Evolutionary conservation across 108 stramenopile species (phyloP), one percentile per base, ranked within the genome.

Genomic region (Aurantiochytrium sp.): DNA sequence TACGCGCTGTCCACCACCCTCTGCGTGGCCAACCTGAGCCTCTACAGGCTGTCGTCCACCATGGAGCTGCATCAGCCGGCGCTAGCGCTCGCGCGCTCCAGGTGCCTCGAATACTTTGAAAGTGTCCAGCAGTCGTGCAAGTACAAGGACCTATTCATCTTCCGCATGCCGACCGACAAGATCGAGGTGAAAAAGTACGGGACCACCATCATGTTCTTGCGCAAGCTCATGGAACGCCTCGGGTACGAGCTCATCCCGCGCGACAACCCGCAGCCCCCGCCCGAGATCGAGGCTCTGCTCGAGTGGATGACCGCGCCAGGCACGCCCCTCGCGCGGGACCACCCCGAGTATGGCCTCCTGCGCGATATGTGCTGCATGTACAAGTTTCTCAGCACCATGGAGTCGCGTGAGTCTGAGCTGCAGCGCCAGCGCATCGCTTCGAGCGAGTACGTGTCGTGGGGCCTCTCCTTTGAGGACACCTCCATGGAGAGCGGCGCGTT

Each of bases 281-380:
- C 90, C n/a, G 90, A 90, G 27, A 87, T 85, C 27, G 59, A 68
- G 31, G 69, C 73, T 8, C 30, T 90, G 86, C 55, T 88, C 37
- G 85, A 85, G 32, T 90, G 68, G 87, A 45, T 90, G 55, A 68
- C 86, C 10, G 81, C 87, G 22, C 69, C 85, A 4, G 53, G 73
- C 2, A 54, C 55, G 19, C 32, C 68, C 6, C 45, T 90, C 27
- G 87, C 87, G 5, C 48, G 85, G 17, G 85, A 90, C 5, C 87
- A 90, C 37, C 90, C 90, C 12, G 90, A 90, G 37, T 88, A 68
- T 45, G 90, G 87, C 39, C 55, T 89, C 31, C 55, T 88, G 15
- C 85, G 90, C 37, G 90, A 90, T 37, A 85, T 90, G 55, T 68
- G 55, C 39, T 88, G 73, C 37, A 19, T 90, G 87, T 90, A 85